Base-by-base conservation (phyloP, 2,329 filamentous ascomycete species). In the Apiospora kogelbergensis region DNA sequence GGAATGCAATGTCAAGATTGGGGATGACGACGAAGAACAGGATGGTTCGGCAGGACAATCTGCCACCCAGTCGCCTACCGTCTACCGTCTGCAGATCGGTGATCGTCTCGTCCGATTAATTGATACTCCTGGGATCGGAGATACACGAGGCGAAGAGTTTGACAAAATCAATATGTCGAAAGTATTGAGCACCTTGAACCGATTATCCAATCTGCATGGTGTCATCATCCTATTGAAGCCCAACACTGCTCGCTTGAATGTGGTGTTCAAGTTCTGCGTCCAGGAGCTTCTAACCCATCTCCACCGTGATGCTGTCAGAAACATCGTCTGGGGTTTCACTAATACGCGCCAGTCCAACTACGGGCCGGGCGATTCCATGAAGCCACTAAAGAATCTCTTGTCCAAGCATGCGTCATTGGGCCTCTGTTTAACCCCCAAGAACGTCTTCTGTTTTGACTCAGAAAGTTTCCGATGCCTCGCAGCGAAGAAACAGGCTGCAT, bases 311-410 rank as follows among this genome's bases (percentile, higher is more conserved):
- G 80, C 81, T 15, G 74, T 78, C 0, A 71, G 69, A 20, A 84
- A 84, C 71, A 82, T 84, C 66, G 79, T 76, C 0, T 83, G 81
- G 71, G 81, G 81, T 1, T 84, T 83, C 71, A 83, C 81, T 17
- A 83, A 83, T 69, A 82, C 81, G 0, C 74, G 81, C 1, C 76
- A 76, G 2, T 80, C 80, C 7, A 82, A 81, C 72, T 84, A 81
- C 69, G 79, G 70, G 20, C 81, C 81, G 0, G 81, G 82, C 1
- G 81, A 82, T 70, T 80, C 81, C 0, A 81, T 78, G 68, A 71
- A 71, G 1, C 79, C 80, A 0, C 75, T 83, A 0, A 69, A 78
- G 30, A 63, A 67, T 0, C 71, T 82, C 0, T 70, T 82, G 9
- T 63, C 44, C 0, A 71, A 78, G 26, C 75, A 80, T 70, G 66